Evolutionary conservation across 192 early-diverging fungal genomes (phyloP).

Genomic region (Backusella sp.): DNA sequence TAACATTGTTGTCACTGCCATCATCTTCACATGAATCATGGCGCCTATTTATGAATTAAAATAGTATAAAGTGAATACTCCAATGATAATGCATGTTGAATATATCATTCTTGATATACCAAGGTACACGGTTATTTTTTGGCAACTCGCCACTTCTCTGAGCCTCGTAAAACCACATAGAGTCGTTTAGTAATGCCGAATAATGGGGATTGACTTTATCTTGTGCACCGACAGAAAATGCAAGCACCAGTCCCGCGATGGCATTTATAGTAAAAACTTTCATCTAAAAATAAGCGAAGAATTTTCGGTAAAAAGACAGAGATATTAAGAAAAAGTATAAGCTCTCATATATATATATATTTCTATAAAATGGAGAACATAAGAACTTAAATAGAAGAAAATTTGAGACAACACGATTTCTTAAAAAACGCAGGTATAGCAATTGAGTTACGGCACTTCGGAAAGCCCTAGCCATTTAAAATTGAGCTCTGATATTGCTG

Average conservation of each 20-base stretch:
- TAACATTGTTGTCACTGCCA: constrained; percentile 8
- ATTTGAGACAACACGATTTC: background rate
- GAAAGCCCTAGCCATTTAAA: background rate
- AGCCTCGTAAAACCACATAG: constrained; percentile 48
- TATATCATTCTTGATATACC: constrained; percentile 17
- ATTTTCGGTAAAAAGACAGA: background rate
- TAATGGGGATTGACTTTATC: constrained; percentile 17
- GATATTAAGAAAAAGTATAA: background rate
- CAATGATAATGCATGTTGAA: background rate
- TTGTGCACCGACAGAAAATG: background rate
- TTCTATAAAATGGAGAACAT: background rate
- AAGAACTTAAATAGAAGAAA: background rate
- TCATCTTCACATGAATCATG: constrained; percentile 11
- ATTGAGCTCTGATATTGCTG: background rate
- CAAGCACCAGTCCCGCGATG: background rate
- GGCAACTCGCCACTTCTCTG: constrained; percentile 44
- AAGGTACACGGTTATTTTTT: constrained; percentile 41
- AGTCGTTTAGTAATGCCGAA: constrained; percentile 32
- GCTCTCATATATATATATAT: background rate
- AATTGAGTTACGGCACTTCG: background rate
- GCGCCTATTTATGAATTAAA: background rate
- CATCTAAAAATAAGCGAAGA: background rate
- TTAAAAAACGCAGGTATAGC: background rate
- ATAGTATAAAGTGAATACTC: background rate
- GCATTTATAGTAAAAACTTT: background rate